Base-by-base conservation (phyloP, 2,329 filamentous ascomycete genomes). In the Claviceps paspali region DNA sequence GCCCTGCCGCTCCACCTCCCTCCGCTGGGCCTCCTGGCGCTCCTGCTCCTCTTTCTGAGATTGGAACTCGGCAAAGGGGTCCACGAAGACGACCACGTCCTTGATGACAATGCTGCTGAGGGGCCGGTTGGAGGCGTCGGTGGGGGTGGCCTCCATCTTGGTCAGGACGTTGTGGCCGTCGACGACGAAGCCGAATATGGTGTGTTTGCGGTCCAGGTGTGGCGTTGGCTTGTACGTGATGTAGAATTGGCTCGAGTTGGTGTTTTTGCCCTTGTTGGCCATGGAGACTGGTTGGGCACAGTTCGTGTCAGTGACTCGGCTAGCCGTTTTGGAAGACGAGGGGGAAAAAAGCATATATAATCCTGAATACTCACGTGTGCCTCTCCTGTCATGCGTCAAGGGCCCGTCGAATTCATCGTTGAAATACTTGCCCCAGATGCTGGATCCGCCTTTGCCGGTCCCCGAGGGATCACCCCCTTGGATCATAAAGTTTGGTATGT, bases 181-280 rank as follows among this genome's bases (percentile, higher is more conserved):
- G 1, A 92, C 80, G 0, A 96, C 76, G 27, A 77, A 76, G 2
- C 80, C 91, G 51, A 98, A 98, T 29, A 98, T 82, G n/a, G 91
- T 96, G 59, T 98, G 91, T 53, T 98, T 98, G 41, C 79, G 73
- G 57, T 98, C 85, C 1, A 98, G 70, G 60, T 98, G 91, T 44
- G 81, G 78, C 0, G 79, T 75, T 1, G 82, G 68, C 35, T 84
- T 79, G 57, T 98, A 98, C 0, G 81, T 83, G 52, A 98, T 82
- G 65, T 96, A 98, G 54, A 79, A 98, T 58, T 98, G 91, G 47
- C 76, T 84, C 7, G 83, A 91, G 60, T 98, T 98, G 17, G 88
- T 96, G 53, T 95, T 88, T 53, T 95, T 95, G 41, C 91, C 91
- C 55, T 98, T 98, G 60, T 98, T 98, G 29, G 91, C 91, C 91